Base-by-base conservation (phyloP, 208 protist genomes). In the Leishmania amazonensis region DNA sequence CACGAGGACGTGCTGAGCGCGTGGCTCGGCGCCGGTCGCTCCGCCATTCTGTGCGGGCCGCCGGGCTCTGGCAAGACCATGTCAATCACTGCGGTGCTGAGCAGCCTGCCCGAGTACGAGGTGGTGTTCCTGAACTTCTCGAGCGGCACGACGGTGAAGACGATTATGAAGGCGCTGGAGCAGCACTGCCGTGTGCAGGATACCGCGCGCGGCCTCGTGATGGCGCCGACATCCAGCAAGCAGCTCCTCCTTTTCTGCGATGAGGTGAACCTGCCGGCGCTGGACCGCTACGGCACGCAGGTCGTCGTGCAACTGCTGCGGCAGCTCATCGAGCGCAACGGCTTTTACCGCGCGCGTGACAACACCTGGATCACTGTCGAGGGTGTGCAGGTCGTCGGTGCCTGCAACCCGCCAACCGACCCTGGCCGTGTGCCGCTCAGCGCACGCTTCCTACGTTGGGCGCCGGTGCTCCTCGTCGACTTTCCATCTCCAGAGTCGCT, bases 341-440 rank as follows among this genome's bases (percentile, higher is more conserved):
- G 98, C 53, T 99, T 99, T 85, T 99, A 98, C 93, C 90, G 97
- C 67, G 84, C 94, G 3, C 75, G 83, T 24, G 95, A 97, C 85
- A 98, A 96, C 85, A 87, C 81, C 76, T 99, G 98, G 98, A 95
- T 99, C 28, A 91, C 79, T 42, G 85, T 99, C 17, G 95, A 99
- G 84, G 77, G 84, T 58, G 97, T 99, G 21, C 98, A 99, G 85
- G 95, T 99, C 49, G 95, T 99, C 31, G 98, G 96, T 21, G 96
- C 96, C 28, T 99, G 96, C 87, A 99, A 99, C 87, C 99, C 99
- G 49, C 99, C 99, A n/a, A 99, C 99, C 2, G 99, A 99, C 89
- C 89, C 97, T 13, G 99, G 99, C 60, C 98, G 99, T 80, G 95
- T 99, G 51, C 93, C 98, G 31, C 91, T 99, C 40, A 95, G 95